Evolutionary conservation across 176 grass and related monocot species (phyloP), one percentile per base, ranked within the genome.

Genomic region (Neostapfia colusana): DNA sequence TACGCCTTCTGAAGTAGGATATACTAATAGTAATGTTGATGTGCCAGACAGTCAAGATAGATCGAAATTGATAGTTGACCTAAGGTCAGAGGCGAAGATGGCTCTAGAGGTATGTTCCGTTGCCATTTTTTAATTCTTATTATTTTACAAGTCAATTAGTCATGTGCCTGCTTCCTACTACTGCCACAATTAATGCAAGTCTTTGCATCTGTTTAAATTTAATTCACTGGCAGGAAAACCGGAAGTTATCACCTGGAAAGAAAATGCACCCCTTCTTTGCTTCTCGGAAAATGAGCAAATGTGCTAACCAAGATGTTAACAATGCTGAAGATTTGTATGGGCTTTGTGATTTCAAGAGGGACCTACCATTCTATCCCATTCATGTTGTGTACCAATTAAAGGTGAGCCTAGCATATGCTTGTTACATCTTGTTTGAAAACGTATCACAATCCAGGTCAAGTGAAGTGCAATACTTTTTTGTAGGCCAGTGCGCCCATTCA

Each of bases 231-330:
- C 73, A 98, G 95, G 95, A 94, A 93, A 98, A 88, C 74, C 84
- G 67, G 37, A 83, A 23, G 72, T 70, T 98, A 59, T 98, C 91
- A 82, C 79, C 72, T 70, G 89, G 91, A 79, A 94, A 94, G 91
- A 88, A 88, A 82, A 74, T 92, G 28, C 91, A 98, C 72, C 91
- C 95, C 18, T 94, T 94, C 84, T 98, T 94, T 75, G 69, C 87
- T 76, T 86, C 71, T 70, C 65, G 79, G 49, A 90, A 84, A 81
- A 17, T 84, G 75, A 78, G 72, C 59, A 98, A 94, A 73, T 70
- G 35, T 12, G 36, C 58, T 69, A 39, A n/a, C 49, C 82, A 84
- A 79, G 85, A 93, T 74, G 34, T 39, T 70, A 42, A 69, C 65
- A 82, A 82, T 74, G 35, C 67, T 26, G 87, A 86, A 37, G 72